A percentile compares a stretch with the other conserved stretches of the same genome.
These are phyloP conservation scores for Trichosporon inkin DNA, from an alignment of 1,284 basidiomycete species.

Conservation along the genomic window DNA sequence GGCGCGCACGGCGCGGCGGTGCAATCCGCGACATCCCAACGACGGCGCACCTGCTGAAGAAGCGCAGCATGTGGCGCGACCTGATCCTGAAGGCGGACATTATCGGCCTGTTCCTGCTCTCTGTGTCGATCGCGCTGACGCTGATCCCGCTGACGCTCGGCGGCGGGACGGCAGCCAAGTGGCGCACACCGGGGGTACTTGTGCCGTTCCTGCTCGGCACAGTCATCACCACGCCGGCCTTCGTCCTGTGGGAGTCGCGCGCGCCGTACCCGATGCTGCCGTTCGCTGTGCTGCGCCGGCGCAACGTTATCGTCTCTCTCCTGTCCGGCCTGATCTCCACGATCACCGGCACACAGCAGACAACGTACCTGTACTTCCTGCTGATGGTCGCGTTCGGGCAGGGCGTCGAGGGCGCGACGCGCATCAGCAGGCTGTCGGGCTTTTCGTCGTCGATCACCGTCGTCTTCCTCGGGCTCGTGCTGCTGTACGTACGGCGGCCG, in stretches of 20 bases:
- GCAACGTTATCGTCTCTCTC: constrained; percentile 45
- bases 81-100: constrained; percentile 50
- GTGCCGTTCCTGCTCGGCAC: constrained; percentile 46
- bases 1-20: constrained; percentile 36
- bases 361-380: constrained; percentile 43
- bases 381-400: constrained; percentile 47
- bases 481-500: constrained; percentile 44
- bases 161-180: constrained; percentile 30
- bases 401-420: constrained; percentile 27
- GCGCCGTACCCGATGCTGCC: constrained; percentile 48
- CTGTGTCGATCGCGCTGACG: constrained; percentile 25
- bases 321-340: constrained; percentile 40
- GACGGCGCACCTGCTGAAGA: constrained; percentile 23
- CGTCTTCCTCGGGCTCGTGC: constrained; percentile 42
- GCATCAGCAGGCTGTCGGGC: constrained; percentile 45
- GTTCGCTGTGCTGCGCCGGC: constrained; percentile 46
- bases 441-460: constrained; percentile 47
- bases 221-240: constrained; percentile 40
- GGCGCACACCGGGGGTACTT: constrained; percentile 44
- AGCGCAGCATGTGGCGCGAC: constrained; percentile 17
- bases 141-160: constrained; percentile 50
- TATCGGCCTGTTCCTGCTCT: constrained; percentile 45
- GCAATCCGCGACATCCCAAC: constrained; percentile 33
- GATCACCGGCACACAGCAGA: constrained; percentile 43
- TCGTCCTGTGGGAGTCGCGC: constrained; percentile 47